These are phyloP conservation scores for Physaria fendleri DNA, from an alignment of 345 rosid genomes.

Conservation along the genomic window DNA sequence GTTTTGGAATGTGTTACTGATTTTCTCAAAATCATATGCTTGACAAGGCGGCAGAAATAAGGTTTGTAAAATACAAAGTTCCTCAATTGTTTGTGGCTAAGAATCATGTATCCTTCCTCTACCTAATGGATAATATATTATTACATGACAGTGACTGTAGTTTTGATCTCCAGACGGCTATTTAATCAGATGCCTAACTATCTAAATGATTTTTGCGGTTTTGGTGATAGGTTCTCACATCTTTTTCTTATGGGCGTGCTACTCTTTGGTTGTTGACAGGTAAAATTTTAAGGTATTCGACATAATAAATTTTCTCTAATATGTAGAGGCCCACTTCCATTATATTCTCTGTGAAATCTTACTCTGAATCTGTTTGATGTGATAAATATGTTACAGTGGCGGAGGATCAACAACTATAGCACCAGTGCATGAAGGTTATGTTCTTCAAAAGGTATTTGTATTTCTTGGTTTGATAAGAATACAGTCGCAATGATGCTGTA, in stretches of 20 bases:
- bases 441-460: constrained; percentile 73
- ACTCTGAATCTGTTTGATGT: background rate
- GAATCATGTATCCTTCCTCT: constrained; percentile 63
- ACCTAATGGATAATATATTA: too few relatives aligned
- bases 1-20: background rate
- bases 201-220: background rate
- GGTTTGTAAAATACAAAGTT: constrained; percentile 85
- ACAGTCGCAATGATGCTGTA: background rate
- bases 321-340: too few relatives aligned
- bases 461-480: background rate
- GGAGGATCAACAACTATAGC: constrained; percentile 93
- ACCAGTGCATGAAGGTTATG: constrained; percentile 94
- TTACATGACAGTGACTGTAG: background rate
- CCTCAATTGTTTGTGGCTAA: constrained; percentile 89
- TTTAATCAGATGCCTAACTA: too few relatives aligned
- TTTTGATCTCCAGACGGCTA: background rate
- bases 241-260: constrained; percentile 91
- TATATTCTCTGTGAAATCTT: background rate
- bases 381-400: constrained; percentile 46
- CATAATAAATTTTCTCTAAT: background rate
- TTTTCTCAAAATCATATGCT: background rate
- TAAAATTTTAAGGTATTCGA: constrained; percentile 20
- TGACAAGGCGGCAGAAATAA: constrained; percentile 78
- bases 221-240: constrained; percentile 66
- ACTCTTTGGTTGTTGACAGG: constrained; percentile 92